Evolutionary conservation across 306 rosid genomes (phyloP), one percentile per base, ranked within the genome.

Genomic region (Quercus glauca): DNA sequence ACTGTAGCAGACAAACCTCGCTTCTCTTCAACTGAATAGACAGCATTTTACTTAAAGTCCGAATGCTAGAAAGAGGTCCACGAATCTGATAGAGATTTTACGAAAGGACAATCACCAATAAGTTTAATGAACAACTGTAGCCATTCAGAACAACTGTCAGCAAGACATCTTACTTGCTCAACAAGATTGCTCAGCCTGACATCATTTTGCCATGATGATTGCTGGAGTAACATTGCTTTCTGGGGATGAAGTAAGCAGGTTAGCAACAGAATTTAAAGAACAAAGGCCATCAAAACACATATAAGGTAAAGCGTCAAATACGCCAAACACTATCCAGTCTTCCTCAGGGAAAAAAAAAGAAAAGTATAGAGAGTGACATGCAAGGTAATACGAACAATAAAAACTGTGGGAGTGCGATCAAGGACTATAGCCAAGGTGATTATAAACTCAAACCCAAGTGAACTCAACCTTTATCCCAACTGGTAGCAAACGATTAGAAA

Each of bases 191-290:
- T 75, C 93, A 93, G 93, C 89, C 98, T 86, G 73, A 95, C 86
- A 77, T 93, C 91, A 85, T 91, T 95, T 86, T 93, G 96, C 97
- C 97, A 93, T 64, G 99, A 87, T 14, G 98, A 95, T 77, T 95
- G 96, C 91, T 95, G 93, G 79, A 93, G 91, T 74, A 93, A 57
- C 92, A 90, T 84, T 81, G 98, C 92, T 93, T 90, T 93, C 96
- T 95, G 93, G 58, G 77, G 75, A 90, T 75, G 76, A 55, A 76
- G 37, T 12, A 53, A n/a, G 78, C 21, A 33, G n/a, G 55, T 69
- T 29, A 69, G 79, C 75, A 33, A 81, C 61, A 19, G 73, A 3
- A 14, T 58, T 19, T 18, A 55, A 45, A 11, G 55, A 59, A 17
- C 21, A 80, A 23, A 58, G 51, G 49, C 19, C 19, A 51, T 14